Conservation (phyloP, 2,329 filamentous ascomycete genomes). For the Paraphoma sp. region DNA sequence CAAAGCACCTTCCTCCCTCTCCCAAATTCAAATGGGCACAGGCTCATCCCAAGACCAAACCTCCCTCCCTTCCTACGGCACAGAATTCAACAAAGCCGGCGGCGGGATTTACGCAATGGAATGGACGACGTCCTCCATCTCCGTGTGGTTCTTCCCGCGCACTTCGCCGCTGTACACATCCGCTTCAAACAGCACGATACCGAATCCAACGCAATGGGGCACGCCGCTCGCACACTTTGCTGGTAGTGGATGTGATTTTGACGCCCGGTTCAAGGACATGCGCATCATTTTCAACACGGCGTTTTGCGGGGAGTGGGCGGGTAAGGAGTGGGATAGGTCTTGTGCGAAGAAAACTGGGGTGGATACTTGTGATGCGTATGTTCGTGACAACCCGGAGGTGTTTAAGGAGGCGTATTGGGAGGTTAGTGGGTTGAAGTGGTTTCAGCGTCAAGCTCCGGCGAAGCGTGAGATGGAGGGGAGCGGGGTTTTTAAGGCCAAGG, state of each 20-base stretch:
- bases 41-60: neutral
- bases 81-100: conserved; percentile 38
- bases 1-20: conserved; percentile 4
- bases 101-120: conserved; percentile 53
- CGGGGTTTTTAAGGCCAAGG: neutral
- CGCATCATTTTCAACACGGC: conserved; percentile 55
- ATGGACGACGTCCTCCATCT: conserved; percentile 46
- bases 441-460: conserved; percentile 10
- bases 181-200: conserved; percentile 5
- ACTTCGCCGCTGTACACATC: conserved; percentile 21
- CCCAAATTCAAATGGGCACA: neutral
- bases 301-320: conserved; percentile 63
- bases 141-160: conserved; percentile 52
- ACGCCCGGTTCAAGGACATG: conserved; percentile 33
- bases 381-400: conserved; percentile 35
- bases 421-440: conserved; percentile 40
- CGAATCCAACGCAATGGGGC: conserved; percentile 28
- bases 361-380: conserved; percentile 47
- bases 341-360: conserved; percentile 53
- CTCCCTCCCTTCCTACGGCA: conserved; percentile 38
- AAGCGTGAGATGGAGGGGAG: neutral
- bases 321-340: conserved; percentile 61
- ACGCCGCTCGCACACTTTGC: conserved; percentile 49
- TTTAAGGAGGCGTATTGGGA: conserved; percentile 46
- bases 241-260: conserved; percentile 55